These are phyloP conservation scores for Leccinum pachyderme DNA, from an alignment of 1,284 basidiomycete genomes.

Conservation along the genomic window DNA sequence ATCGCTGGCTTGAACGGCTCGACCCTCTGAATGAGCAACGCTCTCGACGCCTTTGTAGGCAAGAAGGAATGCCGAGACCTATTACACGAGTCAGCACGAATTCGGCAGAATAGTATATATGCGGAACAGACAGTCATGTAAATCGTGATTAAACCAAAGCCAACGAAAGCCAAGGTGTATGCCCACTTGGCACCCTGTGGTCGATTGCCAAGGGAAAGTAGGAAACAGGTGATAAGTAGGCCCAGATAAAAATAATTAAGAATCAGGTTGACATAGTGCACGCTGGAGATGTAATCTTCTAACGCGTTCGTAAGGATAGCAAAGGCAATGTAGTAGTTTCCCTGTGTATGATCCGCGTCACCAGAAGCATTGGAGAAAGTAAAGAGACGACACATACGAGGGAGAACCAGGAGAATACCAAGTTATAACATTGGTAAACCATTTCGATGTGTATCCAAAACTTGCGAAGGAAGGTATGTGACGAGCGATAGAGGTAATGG, in stretches of 20 bases:
- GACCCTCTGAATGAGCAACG: slow-evolving; percentile 45
- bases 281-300: slow-evolving; percentile 61
- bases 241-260: slow-evolving; percentile 88
- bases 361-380: neutral
- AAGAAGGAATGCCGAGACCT: slow-evolving; percentile 78
- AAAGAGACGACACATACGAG: slow-evolving; percentile 49
- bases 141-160: slow-evolving; percentile 84
- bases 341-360: slow-evolving; percentile 40
- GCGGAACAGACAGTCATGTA: slow-evolving; percentile 80
- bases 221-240: slow-evolving; percentile 85
- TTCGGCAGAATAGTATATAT: neutral
- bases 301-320: slow-evolving; percentile 72
- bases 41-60: slow-evolving; percentile 77
- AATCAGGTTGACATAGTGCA: slow-evolving; percentile 73
- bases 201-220: slow-evolving; percentile 88
- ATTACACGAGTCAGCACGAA: slow-evolving; percentile 6
- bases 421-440: slow-evolving; percentile 87
- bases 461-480: slow-evolving; percentile 82
- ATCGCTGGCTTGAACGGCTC: slow-evolving; percentile 48
- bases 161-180: slow-evolving; percentile 79
- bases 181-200: slow-evolving; percentile 86
- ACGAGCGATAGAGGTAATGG: slow-evolving; percentile 88
- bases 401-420: slow-evolving; percentile 92
- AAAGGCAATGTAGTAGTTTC: slow-evolving; percentile 90
- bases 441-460: slow-evolving; percentile 95